phyloP scores from a whole-genome alignment of 108 stramenopile genomes.

The Cyclotella atomus region DNA sequence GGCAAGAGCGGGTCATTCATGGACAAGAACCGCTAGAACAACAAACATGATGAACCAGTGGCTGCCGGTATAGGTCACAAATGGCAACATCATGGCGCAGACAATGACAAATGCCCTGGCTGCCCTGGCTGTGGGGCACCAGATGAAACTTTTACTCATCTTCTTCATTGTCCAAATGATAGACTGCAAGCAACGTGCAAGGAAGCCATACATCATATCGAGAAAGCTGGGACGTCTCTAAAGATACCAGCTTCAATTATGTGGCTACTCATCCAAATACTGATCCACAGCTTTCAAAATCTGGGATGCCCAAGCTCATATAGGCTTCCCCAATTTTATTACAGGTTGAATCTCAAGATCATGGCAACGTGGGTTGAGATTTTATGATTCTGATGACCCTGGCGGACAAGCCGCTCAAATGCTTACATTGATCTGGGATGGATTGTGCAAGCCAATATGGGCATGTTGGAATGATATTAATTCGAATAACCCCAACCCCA shows the following conservation, averaged over 20 bases:
- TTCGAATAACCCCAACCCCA: not conserved
- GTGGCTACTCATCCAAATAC: not conserved
- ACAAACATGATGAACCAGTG: not conserved
- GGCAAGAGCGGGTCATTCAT: not conserved
- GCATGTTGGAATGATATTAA: not conserved
- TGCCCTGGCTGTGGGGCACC: not conserved
- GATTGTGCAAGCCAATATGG: not conserved
- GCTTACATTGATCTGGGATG: not conserved
- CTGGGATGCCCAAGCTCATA: not conserved
- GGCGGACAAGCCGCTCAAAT: not conserved
- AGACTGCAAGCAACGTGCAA: not conserved
- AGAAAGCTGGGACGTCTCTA: not conserved
- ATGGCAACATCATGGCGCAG: not conserved
- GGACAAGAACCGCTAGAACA: not conserved
- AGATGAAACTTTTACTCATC: not conserved
- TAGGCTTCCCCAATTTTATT: not conserved
- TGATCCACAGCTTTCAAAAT: not conserved
- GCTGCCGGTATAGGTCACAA: conserved; percentile 1
- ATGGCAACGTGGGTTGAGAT: not conserved
- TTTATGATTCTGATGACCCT: not conserved
- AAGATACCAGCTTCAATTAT: not conserved
- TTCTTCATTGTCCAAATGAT: not conserved
- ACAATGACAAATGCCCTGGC: not conserved
- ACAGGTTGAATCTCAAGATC: not conserved
- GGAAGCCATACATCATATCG: not conserved